Evolutionary conservation across 768 basidiomycete species (phyloP), one percentile per base, ranked within the genome.

Genomic region (Pulveroboletus frians): DNA sequence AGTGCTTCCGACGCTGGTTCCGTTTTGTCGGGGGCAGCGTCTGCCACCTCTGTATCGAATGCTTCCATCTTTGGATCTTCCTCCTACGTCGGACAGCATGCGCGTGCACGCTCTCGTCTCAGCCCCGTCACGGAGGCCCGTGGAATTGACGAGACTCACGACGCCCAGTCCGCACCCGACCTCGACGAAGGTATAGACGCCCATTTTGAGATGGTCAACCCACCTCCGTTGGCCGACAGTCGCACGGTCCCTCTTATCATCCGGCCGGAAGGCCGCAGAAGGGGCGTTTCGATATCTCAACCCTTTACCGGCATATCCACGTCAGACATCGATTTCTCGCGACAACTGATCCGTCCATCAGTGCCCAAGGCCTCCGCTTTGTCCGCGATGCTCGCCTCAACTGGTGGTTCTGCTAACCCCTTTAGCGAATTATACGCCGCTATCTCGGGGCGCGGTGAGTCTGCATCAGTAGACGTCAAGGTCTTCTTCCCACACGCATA

Each of bases 351-450:
- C 5, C 54, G 58, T 0, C 73, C 78, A 0, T 43, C 65, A 9
- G 71, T 66, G 26, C 68, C 76, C 0, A 71, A 64, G 9, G 75
- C 73, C 59, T 93, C 91, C 1, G 78, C 83, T 21, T 71, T 96
- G 15, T 83, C 88, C 0, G 71, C 83, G 1, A 81, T 90, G 73
- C 76, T 97, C 21, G 85, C 85, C 2, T 77, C 85, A 2, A 76
- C 76, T 8, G 72, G 77, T 34, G 73, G 79, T 13, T 64, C 72
- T 35, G 76, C 85, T 9, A 96, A 95, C 64, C 93, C 95, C 1
- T 96, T 94, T 66, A 76, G 85, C 6, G 85, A 93, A 58, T 69
- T 88, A 26, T 98, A 98, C 63, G 85, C 85, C 8, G 80, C 87
- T 5, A 88, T 93, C 21, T 85, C 89, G 0, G 88, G 91, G 0